Evolutionary conservation across 148 eudicot species (phyloP).

Genomic region (Chenopodium quinoa): DNA sequence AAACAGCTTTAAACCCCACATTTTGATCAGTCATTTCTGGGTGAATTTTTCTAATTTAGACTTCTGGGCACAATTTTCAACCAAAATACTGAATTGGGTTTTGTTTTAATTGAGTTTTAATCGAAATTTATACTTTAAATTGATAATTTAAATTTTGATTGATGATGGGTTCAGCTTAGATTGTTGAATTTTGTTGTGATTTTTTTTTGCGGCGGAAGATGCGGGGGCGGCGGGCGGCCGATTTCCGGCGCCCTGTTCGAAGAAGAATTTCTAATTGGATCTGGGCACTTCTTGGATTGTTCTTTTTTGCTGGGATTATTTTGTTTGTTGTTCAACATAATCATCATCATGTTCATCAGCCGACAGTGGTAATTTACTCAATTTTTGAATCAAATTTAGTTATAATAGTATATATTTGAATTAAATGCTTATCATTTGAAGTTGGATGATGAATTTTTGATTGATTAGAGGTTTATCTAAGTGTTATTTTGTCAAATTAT

Average conservation of each 20-base stretch:
- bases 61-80: conserved; percentile 19
- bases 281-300: conserved; percentile 62
- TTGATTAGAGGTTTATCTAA: neutral
- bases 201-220: conserved; percentile 33
- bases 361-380: conserved; percentile 41
- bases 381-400: no score
- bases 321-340: conserved; percentile 67
- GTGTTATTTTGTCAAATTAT: neutral
- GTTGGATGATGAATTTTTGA: neutral
- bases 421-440: neutral
- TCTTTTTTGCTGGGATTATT: conserved; percentile 54
- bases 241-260: conserved; percentile 81
- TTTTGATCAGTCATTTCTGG: neutral
- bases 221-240: conserved; percentile 75
- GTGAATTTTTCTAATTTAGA: conserved; percentile 15
- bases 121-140: neutral
- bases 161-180: conserved; percentile 9
- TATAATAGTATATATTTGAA: neutral
- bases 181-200: conserved; percentile 17
- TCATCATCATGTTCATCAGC: conserved; percentile 48
- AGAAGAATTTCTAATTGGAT: conserved; percentile 70
- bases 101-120: conserved; percentile 7
- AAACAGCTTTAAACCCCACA: neutral
- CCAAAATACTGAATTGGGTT: conserved; percentile 24
- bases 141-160: neutral